These are phyloP conservation scores for Candida arabinofermentans DNA, from an alignment of 805 yeast species.

Conservation along the genomic window DNA sequence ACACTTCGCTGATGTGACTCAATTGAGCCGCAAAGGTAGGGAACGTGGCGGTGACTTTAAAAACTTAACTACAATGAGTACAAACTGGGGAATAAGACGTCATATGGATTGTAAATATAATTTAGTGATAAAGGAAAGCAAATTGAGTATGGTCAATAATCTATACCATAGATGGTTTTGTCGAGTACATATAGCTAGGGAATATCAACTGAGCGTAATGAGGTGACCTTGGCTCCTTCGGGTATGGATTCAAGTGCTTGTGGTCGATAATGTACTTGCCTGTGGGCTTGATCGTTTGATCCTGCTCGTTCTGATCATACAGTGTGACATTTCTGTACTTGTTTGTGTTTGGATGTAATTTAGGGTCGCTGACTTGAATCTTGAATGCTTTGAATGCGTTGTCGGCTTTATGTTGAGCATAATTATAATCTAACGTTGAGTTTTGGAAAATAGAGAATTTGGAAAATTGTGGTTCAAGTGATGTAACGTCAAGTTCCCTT, in stretches of 20 bases:
- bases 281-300: no score
- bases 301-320: slow-evolving; percentile 1
- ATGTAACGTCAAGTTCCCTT: slow-evolving; percentile 6
- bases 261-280: neutral
- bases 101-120: no score
- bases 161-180: neutral
- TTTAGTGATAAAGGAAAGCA: no score
- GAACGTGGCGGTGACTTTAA: no score
- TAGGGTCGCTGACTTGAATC: slow-evolving; percentile 25
- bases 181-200: slow-evolving; percentile 10
- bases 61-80: no score
- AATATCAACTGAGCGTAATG: slow-evolving; percentile 20
- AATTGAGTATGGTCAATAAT: no score
- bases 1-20: no score
- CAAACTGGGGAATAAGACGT: no score
- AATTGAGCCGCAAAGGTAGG: no score
- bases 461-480: slow-evolving; percentile 14
- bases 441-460: slow-evolving; percentile 14
- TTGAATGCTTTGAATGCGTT: slow-evolving; percentile 19
- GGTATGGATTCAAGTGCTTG: neutral
- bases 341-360: slow-evolving; percentile 12
- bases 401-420: neutral
- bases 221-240: slow-evolving; percentile 7
- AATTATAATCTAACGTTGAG: slow-evolving; percentile 7
- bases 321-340: slow-evolving; percentile 19